Base-by-base conservation (phyloP, 306 rosid genomes). In the Citrullus amarus region DNA sequence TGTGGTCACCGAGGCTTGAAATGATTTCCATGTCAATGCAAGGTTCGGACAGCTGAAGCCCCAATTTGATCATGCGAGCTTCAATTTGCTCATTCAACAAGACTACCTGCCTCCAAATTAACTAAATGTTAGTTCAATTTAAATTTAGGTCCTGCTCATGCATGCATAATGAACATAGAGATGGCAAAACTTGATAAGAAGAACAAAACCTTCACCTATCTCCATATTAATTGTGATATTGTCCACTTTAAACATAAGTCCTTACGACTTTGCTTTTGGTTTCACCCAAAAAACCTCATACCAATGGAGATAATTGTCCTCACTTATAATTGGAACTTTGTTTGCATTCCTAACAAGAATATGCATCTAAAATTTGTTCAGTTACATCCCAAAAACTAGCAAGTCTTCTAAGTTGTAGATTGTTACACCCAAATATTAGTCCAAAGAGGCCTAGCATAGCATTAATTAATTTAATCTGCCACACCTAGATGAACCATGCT, bases 81-180 rank as follows among this genome's bases (percentile, higher is more conserved):
- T 94, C 98, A 6, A 71, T 87, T 48, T 92, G 89, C 75, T 94
- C 98, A 76, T 88, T 92, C 86, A 94, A 80, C 83, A 94, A 80
- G 66, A 90, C 80, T 41, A 90, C 91, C 97, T 92, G 91, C 75
- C 41, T 70, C 90, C 77, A 44, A 81, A 74, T 67, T 60, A 39
- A 54, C n/a, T 28, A 68, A 51, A 32, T 4, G 59, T 22, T 6
- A 48, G 78, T 57, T 76, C 56, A 50, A 1, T 74, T 57, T 13
- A 76, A 38, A 76, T 56, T 76, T 38, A 41, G 18, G 38, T 22
- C 54, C 18, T 25, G 54, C 75, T 68, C 53, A 67, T 13, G 59
- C 58, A 25, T 46, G 57, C 77, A 46, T 46, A 69, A 1, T n/a
- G 57, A 18, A 39, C 17, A 39, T 9, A 39, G 12, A 63, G 70